phyloP scores from a whole-genome alignment of 73 alveolate genomes.

The Paramecium sonneborni region DNA sequence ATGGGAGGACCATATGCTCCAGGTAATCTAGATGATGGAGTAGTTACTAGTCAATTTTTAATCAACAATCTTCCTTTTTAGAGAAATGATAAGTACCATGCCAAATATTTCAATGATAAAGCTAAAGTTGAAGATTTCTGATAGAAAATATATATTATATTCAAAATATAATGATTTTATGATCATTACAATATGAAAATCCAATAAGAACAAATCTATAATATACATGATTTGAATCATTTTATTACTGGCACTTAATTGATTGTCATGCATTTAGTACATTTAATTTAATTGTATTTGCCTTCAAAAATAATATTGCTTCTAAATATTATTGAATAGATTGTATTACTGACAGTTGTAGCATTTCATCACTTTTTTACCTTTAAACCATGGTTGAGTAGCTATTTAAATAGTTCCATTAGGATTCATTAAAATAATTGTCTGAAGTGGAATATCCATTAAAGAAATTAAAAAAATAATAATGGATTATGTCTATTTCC shows the following conservation, averaged over 20 bases:
- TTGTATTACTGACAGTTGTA: not conserved
- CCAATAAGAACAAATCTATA: too few relatives aligned
- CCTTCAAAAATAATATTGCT: not conserved
- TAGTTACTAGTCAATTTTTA: not conserved
- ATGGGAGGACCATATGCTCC: conserved; percentile 53
- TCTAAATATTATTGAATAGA: not conserved
- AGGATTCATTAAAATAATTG: not conserved
- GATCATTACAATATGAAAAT: too few relatives aligned
- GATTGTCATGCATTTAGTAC: not conserved
- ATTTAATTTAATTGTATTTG: not conserved
- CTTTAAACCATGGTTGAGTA: conserved; percentile 19
- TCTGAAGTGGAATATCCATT: not conserved
- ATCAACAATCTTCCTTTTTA: not conserved
- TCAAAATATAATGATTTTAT: too few relatives aligned
- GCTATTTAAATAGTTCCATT: conserved; percentile 16
- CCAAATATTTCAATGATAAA: not conserved
- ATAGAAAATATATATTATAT: not conserved
- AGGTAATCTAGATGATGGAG: conserved; percentile 23
- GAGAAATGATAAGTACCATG: conserved; percentile 20
- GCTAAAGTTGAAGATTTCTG: conserved; percentile 22
- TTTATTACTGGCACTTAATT: not conserved
- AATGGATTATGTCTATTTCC: not conserved
- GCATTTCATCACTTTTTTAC: not conserved
- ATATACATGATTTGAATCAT: not conserved
- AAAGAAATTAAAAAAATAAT: not conserved